phyloP scores from a whole-genome alignment of 495 filamentous ascomycete genomes.

The Xylona heveae region DNA sequence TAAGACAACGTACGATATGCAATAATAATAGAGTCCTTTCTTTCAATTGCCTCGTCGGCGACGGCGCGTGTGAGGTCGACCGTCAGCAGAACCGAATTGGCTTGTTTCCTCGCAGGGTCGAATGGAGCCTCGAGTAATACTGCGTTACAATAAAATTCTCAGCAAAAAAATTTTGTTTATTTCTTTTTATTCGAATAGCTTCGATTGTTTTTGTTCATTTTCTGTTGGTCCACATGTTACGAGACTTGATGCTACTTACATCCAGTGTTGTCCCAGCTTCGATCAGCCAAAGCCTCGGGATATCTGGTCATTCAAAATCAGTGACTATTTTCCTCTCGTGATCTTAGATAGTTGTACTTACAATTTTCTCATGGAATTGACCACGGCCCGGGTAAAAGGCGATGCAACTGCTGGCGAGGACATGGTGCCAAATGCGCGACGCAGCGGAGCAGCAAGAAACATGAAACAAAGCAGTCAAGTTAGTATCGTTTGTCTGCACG shows the following conservation, averaged over 20 bases:
- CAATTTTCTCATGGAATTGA: conserved; percentile 64
- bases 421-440: no score
- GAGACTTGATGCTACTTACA: conserved; percentile 23
- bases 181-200: no score
- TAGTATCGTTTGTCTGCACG: no score
- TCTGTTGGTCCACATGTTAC: conserved; percentile 1
- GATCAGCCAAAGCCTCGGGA: conserved; percentile 72
- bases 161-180: no score
- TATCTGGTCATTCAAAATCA: conserved; percentile 41
- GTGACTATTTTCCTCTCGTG: not conserved
- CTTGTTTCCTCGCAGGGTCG: conserved; percentile 29
- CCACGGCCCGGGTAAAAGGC: conserved; percentile 57
- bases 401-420: conserved; percentile 19
- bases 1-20: conserved; percentile 50
- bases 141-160: conserved; percentile 12
- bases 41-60: conserved; percentile 72
- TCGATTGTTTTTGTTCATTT: not conserved
- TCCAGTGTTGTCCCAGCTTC: conserved; percentile 85
- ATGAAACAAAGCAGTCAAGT: no score
- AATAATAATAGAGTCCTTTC: conserved; percentile 56
- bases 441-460: conserved; percentile 9
- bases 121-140: conserved; percentile 64
- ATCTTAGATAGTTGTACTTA: conserved; percentile 22
- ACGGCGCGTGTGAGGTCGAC: conserved; percentile 81
- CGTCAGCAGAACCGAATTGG: conserved; percentile 64